phyloP scores from a whole-genome alignment of 768 basidiomycete genomes.

The Megacollybia marginata region DNA sequence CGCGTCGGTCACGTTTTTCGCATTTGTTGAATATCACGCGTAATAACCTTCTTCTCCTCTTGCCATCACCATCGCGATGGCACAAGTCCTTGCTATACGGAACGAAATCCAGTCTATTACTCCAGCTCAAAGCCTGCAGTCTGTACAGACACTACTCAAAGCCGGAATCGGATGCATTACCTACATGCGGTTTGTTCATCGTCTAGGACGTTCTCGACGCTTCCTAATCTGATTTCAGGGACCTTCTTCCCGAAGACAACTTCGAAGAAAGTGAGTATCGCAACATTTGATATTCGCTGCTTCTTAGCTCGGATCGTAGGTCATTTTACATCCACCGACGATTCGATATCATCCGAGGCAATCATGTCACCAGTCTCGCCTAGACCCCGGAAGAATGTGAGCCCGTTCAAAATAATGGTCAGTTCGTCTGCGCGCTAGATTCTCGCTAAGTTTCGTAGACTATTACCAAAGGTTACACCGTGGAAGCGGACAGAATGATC shows the following conservation, averaged over 20 bases:
- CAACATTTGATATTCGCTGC: neutral
- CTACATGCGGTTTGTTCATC: slow-evolving; percentile 51
- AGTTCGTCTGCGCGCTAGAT: neutral
- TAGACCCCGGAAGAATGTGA: slow-evolving; percentile 32
- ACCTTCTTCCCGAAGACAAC: slow-evolving; percentile 73
- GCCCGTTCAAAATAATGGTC: slow-evolving; percentile 67
- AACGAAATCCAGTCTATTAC: slow-evolving; percentile 39
- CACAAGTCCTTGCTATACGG: slow-evolving; percentile 28
- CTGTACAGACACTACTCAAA: slow-evolving; percentile 63
- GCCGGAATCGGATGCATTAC: slow-evolving; percentile 74
- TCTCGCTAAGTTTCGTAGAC: slow-evolving; percentile 23
- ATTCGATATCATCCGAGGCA: slow-evolving; percentile 26
- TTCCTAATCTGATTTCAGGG: slow-evolving; percentile 30
- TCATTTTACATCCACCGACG: slow-evolving; percentile 47
- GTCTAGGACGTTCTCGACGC: neutral
- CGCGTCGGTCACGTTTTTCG: neutral
- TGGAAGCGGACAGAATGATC: slow-evolving; percentile 75
- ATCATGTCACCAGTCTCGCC: slow-evolving; percentile 27
- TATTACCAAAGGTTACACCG: slow-evolving; percentile 70
- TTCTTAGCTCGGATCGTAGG: slow-evolving; percentile 25
- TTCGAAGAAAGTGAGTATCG: slow-evolving; percentile 52
- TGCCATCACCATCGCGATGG: neutral
- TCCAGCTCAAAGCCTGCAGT: slow-evolving; percentile 55
- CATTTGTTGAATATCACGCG: neutral
- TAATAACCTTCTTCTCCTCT: too few species aligned